These are phyloP conservation scores for Pochonia chlamydosporia DNA, from an alignment of 2,329 filamentous ascomycete genomes.

Conservation along the genomic window DNA sequence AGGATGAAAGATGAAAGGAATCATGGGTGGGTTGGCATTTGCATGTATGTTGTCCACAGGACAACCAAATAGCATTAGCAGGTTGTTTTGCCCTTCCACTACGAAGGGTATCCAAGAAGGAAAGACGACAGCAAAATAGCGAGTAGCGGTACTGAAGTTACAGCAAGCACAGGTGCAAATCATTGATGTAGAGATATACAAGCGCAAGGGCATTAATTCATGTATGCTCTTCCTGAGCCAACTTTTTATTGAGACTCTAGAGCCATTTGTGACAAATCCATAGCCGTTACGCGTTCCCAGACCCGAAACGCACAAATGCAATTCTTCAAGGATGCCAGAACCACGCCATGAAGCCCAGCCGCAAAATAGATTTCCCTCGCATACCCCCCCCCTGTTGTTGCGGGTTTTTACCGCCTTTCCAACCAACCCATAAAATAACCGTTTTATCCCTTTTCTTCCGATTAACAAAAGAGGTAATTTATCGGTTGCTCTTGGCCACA, in stretches of 20 bases:
- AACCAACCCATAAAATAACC: slow-evolving; percentile 5
- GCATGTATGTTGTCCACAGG: no score
- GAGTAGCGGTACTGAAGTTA: no score
- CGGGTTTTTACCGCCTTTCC: no score
- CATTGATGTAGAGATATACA: not conserved
- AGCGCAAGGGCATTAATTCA: slow-evolving; percentile 15
- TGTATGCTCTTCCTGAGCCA: slow-evolving; percentile 33
- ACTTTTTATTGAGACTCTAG: slow-evolving; percentile 39
- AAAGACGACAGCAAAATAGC: no score
- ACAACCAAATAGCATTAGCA: no score
- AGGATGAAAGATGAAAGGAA: no score
- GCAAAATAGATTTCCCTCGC: slow-evolving; percentile 22
- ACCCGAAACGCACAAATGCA: slow-evolving; percentile 41
- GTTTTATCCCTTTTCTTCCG: not conserved
- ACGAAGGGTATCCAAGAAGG: no score
- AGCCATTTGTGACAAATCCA: slow-evolving; percentile 35
- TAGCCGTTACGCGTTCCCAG: slow-evolving; percentile 35
- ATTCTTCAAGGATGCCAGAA: slow-evolving; percentile 40
- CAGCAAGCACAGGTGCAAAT: no score
- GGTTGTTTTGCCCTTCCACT: no score
- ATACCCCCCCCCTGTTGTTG: slow-evolving; percentile 7
- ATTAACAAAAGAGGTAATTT: slow-evolving; percentile 46
- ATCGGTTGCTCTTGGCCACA: slow-evolving; percentile 99
- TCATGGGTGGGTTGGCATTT: no score
- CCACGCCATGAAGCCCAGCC: slow-evolving; percentile 35